Evolutionary conservation across 176 grass and related monocot species (phyloP).

Genomic region (Eleusine coracana): DNA sequence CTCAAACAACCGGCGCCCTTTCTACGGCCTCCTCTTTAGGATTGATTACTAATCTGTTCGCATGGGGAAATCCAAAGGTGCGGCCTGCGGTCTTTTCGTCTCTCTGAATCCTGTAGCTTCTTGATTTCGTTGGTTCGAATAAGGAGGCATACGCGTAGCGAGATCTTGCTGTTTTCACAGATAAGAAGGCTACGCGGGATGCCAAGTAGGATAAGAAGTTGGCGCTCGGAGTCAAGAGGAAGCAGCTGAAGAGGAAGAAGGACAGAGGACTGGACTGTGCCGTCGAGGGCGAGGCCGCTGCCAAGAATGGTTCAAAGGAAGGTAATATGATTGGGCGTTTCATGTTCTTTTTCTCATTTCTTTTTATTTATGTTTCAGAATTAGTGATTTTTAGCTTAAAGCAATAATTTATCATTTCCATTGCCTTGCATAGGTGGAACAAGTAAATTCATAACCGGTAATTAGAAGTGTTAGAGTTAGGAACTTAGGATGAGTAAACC

Average conservation of each 20-base stretch:
- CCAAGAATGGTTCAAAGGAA: constrained; percentile 16
- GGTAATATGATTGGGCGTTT: constrained; percentile 15
- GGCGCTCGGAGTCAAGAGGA: constrained; percentile 61
- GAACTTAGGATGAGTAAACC: neutral
- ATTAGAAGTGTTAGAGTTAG: no score
- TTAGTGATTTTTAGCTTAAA: constrained; percentile 1
- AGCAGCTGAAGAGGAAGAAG: constrained; percentile 72
- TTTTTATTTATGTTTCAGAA: neutral
- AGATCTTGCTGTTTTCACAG: constrained; percentile 31
- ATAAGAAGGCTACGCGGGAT: constrained; percentile 54
- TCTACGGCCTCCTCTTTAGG: neutral
- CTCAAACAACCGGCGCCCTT: neutral
- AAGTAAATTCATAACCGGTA: neutral
- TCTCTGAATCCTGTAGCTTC: neutral
- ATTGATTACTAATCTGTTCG: constrained; percentile 20
- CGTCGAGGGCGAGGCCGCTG: constrained; percentile 19
- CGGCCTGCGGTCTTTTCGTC: neutral
- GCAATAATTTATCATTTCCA: neutral
- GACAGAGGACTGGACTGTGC: constrained; percentile 34
- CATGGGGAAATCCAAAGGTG: constrained; percentile 62
- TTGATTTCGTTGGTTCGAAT: neutral
- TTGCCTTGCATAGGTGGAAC: neutral
- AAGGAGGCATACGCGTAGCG: neutral
- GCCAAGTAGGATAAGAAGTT: constrained; percentile 48
- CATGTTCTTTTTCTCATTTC: neutral